These are phyloP conservation scores for Rhodotorula sp. DNA, from an alignment of 1,284 basidiomycete species.

Conservation along the genomic window DNA sequence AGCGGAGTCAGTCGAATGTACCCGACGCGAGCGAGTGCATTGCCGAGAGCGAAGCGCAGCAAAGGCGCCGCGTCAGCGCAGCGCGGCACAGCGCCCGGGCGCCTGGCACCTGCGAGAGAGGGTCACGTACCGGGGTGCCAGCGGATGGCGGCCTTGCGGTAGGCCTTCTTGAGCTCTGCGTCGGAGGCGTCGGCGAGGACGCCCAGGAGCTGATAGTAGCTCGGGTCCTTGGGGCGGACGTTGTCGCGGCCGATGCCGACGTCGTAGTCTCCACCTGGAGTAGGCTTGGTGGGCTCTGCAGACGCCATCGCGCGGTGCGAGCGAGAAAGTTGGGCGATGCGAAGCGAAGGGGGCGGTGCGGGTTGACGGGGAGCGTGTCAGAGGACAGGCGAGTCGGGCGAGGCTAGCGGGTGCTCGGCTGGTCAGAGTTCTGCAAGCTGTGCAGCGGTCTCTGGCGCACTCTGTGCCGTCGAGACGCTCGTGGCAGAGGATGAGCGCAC, in stretches of 20 bases:
- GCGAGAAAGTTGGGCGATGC: too few relatives aligned
- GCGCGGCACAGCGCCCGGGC: too few relatives aligned
- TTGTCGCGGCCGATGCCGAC: conserved; percentile 22
- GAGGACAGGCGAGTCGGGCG: too few relatives aligned
- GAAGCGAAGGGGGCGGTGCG: too few relatives aligned
- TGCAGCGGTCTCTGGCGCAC: too few relatives aligned
- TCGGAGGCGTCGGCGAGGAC: conserved; percentile 26
- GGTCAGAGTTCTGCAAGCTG: too few relatives aligned
- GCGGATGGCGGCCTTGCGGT: conserved; percentile 92
- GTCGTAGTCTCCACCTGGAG: conserved; percentile 15
- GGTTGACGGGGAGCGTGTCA: too few relatives aligned
- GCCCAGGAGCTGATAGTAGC: conserved; percentile 27
- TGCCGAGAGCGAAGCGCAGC: background rate
- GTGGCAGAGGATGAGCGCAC: too few relatives aligned
- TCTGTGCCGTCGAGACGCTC: too few relatives aligned
- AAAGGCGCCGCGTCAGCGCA: too few relatives aligned
- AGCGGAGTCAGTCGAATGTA: background rate
- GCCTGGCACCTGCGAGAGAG: background rate
- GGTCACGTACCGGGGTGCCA: conserved; percentile 56
- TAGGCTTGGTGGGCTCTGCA: background rate
- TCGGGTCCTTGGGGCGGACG: conserved; percentile 19
- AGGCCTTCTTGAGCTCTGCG: conserved; percentile 65
- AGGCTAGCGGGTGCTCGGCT: too few relatives aligned
- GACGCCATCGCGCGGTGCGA: background rate
- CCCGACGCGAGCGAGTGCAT: too few relatives aligned